Percentiles rank a stretch among this genome's conserved stretches.
These are phyloP conservation scores for Vitis rotundifolia DNA, from an alignment of 164 flowering plant genomes.

Conservation along the genomic window DNA sequence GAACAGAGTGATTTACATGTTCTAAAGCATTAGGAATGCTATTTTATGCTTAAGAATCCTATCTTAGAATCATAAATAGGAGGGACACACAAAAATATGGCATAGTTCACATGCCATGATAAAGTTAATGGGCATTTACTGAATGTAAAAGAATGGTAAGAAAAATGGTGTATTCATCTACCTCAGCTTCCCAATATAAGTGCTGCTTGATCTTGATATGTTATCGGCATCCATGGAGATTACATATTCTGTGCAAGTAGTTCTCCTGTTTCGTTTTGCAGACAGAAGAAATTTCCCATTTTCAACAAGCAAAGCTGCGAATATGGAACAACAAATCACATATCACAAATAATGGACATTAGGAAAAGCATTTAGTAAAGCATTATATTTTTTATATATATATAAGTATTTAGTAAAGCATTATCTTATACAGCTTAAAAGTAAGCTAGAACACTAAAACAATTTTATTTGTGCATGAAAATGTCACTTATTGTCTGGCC, in stretches of 20 bases:
- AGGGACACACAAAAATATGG: neutral
- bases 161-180: conserved; percentile 15
- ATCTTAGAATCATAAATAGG: neutral
- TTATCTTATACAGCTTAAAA: too few species aligned
- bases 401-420: too few species aligned
- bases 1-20: neutral
- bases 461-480: too few species aligned
- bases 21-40: neutral
- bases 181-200: conserved; percentile 90
- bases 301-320: conserved; percentile 82
- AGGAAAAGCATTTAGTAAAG: too few species aligned
- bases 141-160: neutral
- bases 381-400: too few species aligned
- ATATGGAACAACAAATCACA: conserved; percentile 3
- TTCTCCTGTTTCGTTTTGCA: conserved; percentile 83
- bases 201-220: conserved; percentile 83
- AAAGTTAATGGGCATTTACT: neutral
- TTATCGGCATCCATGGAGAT: conserved; percentile 86
- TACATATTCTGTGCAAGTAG: conserved; percentile 85
- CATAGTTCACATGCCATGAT: neutral
- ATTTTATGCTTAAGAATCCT: neutral
- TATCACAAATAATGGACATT: too few species aligned
- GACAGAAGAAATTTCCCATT: conserved; percentile 95
- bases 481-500: too few species aligned
- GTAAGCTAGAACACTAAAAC: too few species aligned